Percentiles rank a stretch among this genome's conserved stretches.
Conservation (phyloP, 2,329 filamentous ascomycete genomes). For the Colletotrichum sidae region DNA sequence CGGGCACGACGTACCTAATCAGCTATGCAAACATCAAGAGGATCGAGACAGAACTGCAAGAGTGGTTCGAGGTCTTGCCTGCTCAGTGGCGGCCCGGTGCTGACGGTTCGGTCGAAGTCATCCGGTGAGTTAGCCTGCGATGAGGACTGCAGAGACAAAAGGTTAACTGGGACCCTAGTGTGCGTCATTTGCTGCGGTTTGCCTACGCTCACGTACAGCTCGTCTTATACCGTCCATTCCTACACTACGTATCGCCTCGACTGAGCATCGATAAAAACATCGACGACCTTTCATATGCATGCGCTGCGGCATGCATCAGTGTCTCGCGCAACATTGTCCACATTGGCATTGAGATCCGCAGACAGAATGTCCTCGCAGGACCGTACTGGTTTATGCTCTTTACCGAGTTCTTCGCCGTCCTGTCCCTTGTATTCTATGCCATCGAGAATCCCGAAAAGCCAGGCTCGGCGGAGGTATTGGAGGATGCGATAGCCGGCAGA, state of each 20-base stretch:
- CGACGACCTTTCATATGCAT: slow-evolving; percentile 84
- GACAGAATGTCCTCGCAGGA: slow-evolving; percentile 79
- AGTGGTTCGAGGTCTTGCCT: slow-evolving; percentile 77
- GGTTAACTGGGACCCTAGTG: slow-evolving; percentile 47
- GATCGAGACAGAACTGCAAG: slow-evolving; percentile 72
- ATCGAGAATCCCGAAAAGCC: slow-evolving; percentile 82
- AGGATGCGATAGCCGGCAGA: slow-evolving; percentile 86
- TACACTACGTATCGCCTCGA: slow-evolving; percentile 82
- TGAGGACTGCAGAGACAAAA: neutral
- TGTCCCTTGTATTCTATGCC: slow-evolving; percentile 83
- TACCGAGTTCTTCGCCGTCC: slow-evolving; percentile 83
- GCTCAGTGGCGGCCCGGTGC: slow-evolving; percentile 82
- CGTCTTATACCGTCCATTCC: slow-evolving; percentile 83
- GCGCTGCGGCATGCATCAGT: slow-evolving; percentile 70
- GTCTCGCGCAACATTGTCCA: slow-evolving; percentile 81
- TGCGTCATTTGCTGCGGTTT: slow-evolving; percentile 82
- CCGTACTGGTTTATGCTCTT: slow-evolving; percentile 91
- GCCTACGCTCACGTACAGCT: slow-evolving; percentile 87
- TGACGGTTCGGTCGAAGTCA: slow-evolving; percentile 78
- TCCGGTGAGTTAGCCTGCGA: slow-evolving; percentile 70
- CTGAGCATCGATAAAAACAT: slow-evolving; percentile 66
- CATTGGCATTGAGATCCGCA: slow-evolving; percentile 82
- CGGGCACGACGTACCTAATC: slow-evolving; percentile 68
- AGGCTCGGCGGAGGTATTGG: slow-evolving; percentile 82
- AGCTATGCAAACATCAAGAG: slow-evolving; percentile 73